Base-by-base conservation (phyloP, 257 asterid species). In the Solanum paucissectum region DNA sequence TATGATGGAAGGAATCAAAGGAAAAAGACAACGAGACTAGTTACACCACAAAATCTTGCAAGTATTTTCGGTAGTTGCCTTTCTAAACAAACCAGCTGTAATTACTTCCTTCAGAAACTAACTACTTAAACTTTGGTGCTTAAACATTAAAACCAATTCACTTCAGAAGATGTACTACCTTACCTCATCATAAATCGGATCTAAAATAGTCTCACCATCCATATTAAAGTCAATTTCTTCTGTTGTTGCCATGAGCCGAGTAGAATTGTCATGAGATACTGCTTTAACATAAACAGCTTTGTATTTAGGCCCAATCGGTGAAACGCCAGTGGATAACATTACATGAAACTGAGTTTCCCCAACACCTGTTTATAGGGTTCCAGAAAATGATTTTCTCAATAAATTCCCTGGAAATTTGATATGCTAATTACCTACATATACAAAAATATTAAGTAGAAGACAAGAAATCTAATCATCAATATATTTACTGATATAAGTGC, bases 341-440 rank as follows among this genome's bases (percentile, higher is more conserved):
- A 89, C 95, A 90, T 94, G 94, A 91, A 96, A 95, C 66, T 93
- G 90, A 86, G 91, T 95, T 88, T 95, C 95, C 89, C 98, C 98
- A 32, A 92, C 87, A 90, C 92, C 99, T 95, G 90, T 85, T 75
- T 55, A 86, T 27, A 69, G 55, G 52, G 27, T 74, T 66, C 42
- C 69, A 40, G 33, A 71, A 69, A 36, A 86, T 86, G 66, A 86
- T 20, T 69, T 62, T 36, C 83, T 29, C 42, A 44, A 44, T 44
- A 71, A 58, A 42, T 37, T 33, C 82, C 79, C 55, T 69, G 83
- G 82, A 71, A 66, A 72, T 86, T 46, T 46, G 5, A 60, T 49
- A 86, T 46, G 33, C 38, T 69, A 69, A 86, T 25, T 33, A 20
- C 88, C 52, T 38, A 86, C 21, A 58, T 40, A n/a, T 69, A n/a